Conservation (phyloP, 2,329 filamentous ascomycete species). For the Phoma sp. region DNA sequence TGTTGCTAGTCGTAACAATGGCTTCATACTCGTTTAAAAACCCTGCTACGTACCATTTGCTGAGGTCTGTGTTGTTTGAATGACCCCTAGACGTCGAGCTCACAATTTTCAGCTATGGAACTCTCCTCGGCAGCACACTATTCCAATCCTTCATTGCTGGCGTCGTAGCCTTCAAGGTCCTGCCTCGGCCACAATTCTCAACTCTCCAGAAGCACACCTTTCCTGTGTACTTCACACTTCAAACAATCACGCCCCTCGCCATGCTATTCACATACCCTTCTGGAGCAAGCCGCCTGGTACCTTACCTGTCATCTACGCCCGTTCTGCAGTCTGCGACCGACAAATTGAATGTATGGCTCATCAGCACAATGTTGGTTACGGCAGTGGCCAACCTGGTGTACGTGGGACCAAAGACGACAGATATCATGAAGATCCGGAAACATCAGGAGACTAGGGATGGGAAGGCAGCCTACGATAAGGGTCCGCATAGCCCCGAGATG, state of each 20-base stretch:
- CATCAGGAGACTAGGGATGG: conserved; percentile 88
- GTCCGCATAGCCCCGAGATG: conserved; percentile 87
- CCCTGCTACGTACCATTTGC: conserved; percentile 75
- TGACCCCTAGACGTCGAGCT: conserved; percentile 4
- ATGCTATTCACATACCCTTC: conserved; percentile 79
- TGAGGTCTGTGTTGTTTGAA: conserved; percentile 60
- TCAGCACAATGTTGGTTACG: conserved; percentile 72
- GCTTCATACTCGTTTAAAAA: conserved; percentile 62
- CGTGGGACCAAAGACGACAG: conserved; percentile 76
- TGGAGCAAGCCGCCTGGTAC: conserved; percentile 17
- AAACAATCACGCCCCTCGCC: conserved; percentile 74
- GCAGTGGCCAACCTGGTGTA: conserved; percentile 73
- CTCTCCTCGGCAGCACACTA: conserved; percentile 82
- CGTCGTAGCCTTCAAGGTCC: conserved; percentile 75
- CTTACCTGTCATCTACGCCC: conserved; percentile 7
- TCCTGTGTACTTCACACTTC: conserved; percentile 86
- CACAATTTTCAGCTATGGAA: conserved; percentile 71
- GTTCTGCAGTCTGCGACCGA: conserved; percentile 24
- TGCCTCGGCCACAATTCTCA: conserved; percentile 81
- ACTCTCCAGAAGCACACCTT: conserved; percentile 78
- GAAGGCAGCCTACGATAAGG: conserved; percentile 81
- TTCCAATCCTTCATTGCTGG: conserved; percentile 84
- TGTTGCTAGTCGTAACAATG: conserved; percentile 37
- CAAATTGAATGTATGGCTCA: conserved; percentile 56
- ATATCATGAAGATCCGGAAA: conserved; percentile 76